Base-by-base conservation (phyloP, 495 filamentous ascomycete species). In the Hypomontagnella monticulosa region DNA sequence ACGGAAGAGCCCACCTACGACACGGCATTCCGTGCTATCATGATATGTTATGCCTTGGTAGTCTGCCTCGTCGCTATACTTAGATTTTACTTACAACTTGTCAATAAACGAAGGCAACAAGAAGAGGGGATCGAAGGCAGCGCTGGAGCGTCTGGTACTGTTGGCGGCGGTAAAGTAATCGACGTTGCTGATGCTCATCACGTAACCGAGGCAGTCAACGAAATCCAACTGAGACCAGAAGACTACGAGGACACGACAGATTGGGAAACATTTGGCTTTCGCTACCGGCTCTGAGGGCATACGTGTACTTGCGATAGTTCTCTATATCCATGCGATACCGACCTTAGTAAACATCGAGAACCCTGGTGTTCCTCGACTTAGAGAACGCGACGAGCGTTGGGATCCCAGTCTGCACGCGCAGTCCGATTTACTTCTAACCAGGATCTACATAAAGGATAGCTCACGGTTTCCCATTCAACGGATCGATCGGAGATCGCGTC, bases 181-280 rank as follows among this genome's bases (percentile, higher is more conserved):
- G 40, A 79, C 54, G 50, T 66, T 38, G 64, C 65, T 41, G 66
- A 60, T 32, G 40, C 67, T 33, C 74, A 66, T 68, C 71, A 77
- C 46, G 75, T 61, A 74, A 80, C 60, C 8, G 61, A 64, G 18
- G 38, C 57, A 4, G 53, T 63, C n/a, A 60, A 61, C 15, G 66
- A 72, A 49, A 74, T 80, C 36, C 71, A 77, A 44, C 69, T 82
- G 20, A 78, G 77, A 4, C 44, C 76, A 71, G 66, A 73, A 78
- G 75, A 84, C 80, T 84, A 84, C 77, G 54, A 80, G 77, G 56
- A 82, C 77, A 72, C 78, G 63, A 57, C 83, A 71, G 58, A 85
- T 79, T 76, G 81, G 80, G 80, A 84, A 23, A 85, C 78, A 3
- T 66, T 75, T 1, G 83, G 82, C 1, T 86, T 85, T 58, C 74